These are phyloP conservation scores for Quercus gilva DNA, from an alignment of 306 rosid species.

Conservation along the genomic window DNA sequence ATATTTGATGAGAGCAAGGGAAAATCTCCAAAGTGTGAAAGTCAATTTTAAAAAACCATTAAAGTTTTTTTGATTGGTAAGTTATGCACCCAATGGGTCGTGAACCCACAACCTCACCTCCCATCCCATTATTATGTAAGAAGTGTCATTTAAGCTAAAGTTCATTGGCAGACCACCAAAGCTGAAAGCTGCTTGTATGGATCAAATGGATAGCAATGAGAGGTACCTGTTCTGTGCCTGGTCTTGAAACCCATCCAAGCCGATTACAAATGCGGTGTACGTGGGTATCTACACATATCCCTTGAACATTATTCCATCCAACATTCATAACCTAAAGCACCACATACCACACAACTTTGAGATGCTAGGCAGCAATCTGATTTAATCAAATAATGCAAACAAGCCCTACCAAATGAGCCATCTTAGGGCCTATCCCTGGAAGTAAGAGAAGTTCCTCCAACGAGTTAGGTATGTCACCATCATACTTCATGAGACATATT, in stretches of 20 bases:
- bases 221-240: conserved; percentile 74
- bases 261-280: conserved; percentile 94
- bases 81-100: too few relatives aligned
- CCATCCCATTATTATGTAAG: too few relatives aligned
- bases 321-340: conserved; percentile 76
- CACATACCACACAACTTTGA: conserved; percentile 18
- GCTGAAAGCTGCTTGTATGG: not conserved
- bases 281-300: conserved; percentile 95
- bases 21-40: not conserved
- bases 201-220: conserved; percentile 16
- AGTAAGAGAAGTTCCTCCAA: conserved; percentile 81
- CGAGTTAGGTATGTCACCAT: conserved; percentile 84
- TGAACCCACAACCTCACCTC: too few relatives aligned
- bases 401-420: conserved; percentile 82
- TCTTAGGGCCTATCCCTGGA: conserved; percentile 98
- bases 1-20: not conserved
- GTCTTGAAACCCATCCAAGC: conserved; percentile 80
- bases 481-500: conserved; percentile 73
- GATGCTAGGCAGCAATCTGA: conserved; percentile 19
- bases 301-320: conserved; percentile 91
- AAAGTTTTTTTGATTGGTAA: too few relatives aligned
- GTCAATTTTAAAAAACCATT: not conserved
- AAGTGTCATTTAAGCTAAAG: not conserved
- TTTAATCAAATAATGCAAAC: conserved; percentile 13
- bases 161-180: conserved; percentile 7